phyloP scores from a whole-genome alignment of 495 filamentous ascomycete species.

The Apiosordaria backusii region DNA sequence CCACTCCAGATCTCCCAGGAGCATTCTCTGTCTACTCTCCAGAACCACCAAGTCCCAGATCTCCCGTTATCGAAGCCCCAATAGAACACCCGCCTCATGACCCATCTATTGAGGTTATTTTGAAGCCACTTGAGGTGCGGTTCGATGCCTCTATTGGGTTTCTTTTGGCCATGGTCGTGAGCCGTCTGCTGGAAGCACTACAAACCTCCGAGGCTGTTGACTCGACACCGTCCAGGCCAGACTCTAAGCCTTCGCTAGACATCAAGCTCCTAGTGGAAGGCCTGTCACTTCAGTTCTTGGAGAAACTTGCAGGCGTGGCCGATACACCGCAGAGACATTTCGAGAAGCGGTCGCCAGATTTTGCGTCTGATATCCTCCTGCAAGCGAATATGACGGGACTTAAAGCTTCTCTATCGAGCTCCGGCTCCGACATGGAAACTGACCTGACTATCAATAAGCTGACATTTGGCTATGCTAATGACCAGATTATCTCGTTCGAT shows the following conservation, averaged over 20 bases:
- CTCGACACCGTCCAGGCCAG: constrained; percentile 23
- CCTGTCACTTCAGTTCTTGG: constrained; percentile 61
- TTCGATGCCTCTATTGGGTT: constrained; percentile 69
- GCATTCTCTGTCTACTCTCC: constrained; percentile 53
- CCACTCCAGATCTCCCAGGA: constrained; percentile 51
- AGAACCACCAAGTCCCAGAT: constrained; percentile 21
- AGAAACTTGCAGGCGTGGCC: constrained; percentile 52
- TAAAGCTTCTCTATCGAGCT: constrained; percentile 33
- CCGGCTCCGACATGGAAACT: constrained; percentile 35
- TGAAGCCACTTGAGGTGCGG: constrained; percentile 54
- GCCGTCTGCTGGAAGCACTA: constrained; percentile 49
- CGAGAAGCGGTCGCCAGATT: constrained; percentile 27
- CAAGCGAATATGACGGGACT: constrained; percentile 48
- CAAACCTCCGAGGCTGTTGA: constrained; percentile 25
- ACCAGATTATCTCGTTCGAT: constrained; percentile 72
- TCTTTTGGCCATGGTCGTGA: constrained; percentile 59
- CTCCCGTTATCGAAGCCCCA: constrained; percentile 4
- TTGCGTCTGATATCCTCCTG: constrained; percentile 48
- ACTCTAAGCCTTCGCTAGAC: constrained; percentile 30
- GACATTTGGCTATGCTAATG: constrained; percentile 67
- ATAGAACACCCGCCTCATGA: constrained; percentile 26
- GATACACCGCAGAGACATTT: constrained; percentile 39
- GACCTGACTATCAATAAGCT: constrained; percentile 61
- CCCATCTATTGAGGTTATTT: constrained; percentile 48
- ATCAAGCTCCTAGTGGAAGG: constrained; percentile 52